Evolutionary conservation across 176 grass and related monocot genomes (phyloP).

Genomic region (Tillandsia leiboldiana): DNA sequence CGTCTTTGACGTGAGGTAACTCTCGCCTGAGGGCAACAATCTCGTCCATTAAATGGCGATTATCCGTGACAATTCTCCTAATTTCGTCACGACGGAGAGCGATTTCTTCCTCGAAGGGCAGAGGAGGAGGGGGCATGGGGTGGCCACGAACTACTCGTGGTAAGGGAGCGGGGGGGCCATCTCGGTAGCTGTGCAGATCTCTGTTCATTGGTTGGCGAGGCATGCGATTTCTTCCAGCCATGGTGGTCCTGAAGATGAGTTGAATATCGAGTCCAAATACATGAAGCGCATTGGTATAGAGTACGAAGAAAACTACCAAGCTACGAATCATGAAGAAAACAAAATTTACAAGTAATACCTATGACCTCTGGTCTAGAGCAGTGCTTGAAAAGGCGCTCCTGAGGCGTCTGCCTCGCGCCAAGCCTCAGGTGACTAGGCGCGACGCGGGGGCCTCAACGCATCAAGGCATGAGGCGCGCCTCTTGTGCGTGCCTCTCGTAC

Average conservation of each 20-base stretch:
- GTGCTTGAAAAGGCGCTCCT: too few species aligned
- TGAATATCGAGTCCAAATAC: too few species aligned
- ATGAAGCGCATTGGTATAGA: too few species aligned
- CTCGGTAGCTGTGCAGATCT: constrained; percentile 7
- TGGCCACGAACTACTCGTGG: background rate
- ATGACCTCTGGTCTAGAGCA: too few species aligned
- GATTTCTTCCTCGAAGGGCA: constrained; percentile 20
- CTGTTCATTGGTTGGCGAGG: constrained; percentile 5
- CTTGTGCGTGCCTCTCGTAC: too few species aligned
- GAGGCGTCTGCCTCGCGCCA: too few species aligned
- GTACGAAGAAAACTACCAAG: too few species aligned
- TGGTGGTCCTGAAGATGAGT: background rate
- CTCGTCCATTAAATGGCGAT: constrained; percentile 25
- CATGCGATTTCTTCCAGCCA: constrained; percentile 19
- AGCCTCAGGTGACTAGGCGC: too few species aligned
- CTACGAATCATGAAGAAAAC: too few species aligned
- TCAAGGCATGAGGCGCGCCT: too few species aligned
- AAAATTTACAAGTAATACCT: too few species aligned
- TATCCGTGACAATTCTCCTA: constrained; percentile 25
- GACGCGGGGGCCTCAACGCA: too few species aligned
- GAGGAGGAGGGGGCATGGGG: constrained; percentile 7
- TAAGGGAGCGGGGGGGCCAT: constrained; percentile 11
- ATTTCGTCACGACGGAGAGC: constrained; percentile 24
- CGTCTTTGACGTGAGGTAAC: constrained; percentile 15
- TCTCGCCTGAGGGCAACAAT: constrained; percentile 31